Evolutionary conservation across 1,284 basidiomycete species (phyloP), one percentile per base, ranked within the genome.

Genomic region (Inonotus hispidus): DNA sequence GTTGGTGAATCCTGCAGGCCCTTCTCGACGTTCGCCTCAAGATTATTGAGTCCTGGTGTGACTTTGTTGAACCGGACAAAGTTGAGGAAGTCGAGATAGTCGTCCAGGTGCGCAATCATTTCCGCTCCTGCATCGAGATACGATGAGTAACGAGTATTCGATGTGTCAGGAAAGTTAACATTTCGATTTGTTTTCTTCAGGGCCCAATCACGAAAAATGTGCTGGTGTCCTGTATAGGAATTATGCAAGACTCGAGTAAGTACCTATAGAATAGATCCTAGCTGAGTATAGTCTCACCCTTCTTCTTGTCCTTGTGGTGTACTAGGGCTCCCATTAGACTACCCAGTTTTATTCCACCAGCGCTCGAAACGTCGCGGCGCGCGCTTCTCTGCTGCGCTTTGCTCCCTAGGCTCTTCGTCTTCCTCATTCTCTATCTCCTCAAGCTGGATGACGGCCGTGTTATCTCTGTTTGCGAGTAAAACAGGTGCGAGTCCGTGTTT

Each of bases 231-330:
- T n/a, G n/a, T n/a, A n/a, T n/a, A n/a, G n/a, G n/a, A n/a, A n/a
- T n/a, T n/a, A n/a, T n/a, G n/a, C n/a, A n/a, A n/a, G n/a, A n/a
- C n/a, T n/a, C n/a, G n/a, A n/a, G n/a, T n/a, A n/a, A n/a, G n/a
- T n/a, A n/a, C n/a, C n/a, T n/a, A n/a, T n/a, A n/a, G n/a, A n/a
- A n/a, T n/a, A n/a, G n/a, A n/a, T n/a, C n/a, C n/a, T n/a, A n/a
- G n/a, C n/a, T n/a, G n/a, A n/a, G n/a, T n/a, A n/a, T n/a, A n/a
- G n/a, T n/a, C n/a, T n/a, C n/a, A n/a, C n/a, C 72, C 43, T 67
- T 68, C 55, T 74, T 74, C 23, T 71, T 65, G 63, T 74, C 70
- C 58, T 74, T 73, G 63, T 75, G 66, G 43, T 70, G 70, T 29
- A 74, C 70, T 6, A 74, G 63, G 14, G 68, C 66, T 19, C 72